A percentile compares a stretch with the other conserved stretches of the same genome.
Evolutionary conservation across 2,329 filamentous ascomycete genomes (phyloP).

Genomic region (Iodosphaeria phyllophila): DNA sequence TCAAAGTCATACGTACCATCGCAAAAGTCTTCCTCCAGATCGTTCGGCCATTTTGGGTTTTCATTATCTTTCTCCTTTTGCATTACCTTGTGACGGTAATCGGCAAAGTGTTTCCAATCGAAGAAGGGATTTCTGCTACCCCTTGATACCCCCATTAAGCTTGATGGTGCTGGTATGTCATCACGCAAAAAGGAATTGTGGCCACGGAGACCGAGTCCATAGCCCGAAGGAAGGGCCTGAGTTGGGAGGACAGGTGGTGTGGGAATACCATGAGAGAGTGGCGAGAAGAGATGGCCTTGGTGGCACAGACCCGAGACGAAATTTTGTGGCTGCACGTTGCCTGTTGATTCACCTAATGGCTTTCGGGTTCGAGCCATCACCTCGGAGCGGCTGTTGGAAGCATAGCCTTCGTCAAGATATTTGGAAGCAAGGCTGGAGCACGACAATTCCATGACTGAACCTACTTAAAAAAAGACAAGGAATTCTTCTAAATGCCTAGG

Average conservation of each 20-base stretch:
- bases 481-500: conserved; percentile 15
- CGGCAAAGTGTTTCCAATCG: conserved; percentile 41
- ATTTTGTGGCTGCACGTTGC: conserved; percentile 27
- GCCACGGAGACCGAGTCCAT: conserved; percentile 16
- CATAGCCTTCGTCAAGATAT: conserved; percentile 28
- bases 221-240: conserved; percentile 30
- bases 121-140: conserved; percentile 37
- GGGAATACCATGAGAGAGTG: conserved; percentile 20
- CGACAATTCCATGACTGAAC: conserved; percentile 19
- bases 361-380: conserved; percentile 17
- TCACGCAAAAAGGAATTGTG: conserved; percentile 14
- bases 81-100: conserved; percentile 45
- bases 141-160: conserved; percentile 13
- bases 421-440: conserved; percentile 29
- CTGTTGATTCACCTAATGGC: conserved; percentile 31
- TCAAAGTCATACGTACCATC: conserved; percentile 30
- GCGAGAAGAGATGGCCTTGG: conserved; percentile 22
- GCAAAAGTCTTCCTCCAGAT: conserved; percentile 47
- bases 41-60: conserved; percentile 41
- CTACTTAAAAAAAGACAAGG: conserved; percentile 11
- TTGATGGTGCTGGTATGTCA: no score
- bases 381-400: conserved; percentile 24
- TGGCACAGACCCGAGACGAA: conserved; percentile 22
- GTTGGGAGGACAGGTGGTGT: conserved; percentile 28
- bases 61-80: conserved; percentile 41